Percentiles rank a stretch among this genome's conserved stretches.
These are phyloP conservation scores for Fomitopsis palustris DNA, from an alignment of 1,284 basidiomycete species.

Conservation along the genomic window DNA sequence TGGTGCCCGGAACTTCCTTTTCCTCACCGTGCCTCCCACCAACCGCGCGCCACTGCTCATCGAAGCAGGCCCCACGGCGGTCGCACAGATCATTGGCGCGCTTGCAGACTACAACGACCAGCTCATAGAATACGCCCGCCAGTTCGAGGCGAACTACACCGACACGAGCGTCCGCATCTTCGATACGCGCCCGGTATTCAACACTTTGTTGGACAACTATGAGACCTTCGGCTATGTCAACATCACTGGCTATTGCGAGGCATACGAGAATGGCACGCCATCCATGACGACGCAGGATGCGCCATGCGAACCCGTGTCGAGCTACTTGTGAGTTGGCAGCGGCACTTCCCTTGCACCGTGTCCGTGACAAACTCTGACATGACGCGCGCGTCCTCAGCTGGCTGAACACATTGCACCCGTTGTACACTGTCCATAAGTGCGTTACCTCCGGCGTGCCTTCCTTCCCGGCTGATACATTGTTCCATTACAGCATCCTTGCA, in stretches of 20 bases:
- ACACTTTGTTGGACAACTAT: slow-evolving; percentile 50
- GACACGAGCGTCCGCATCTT: slow-evolving; percentile 45
- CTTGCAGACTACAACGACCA: slow-evolving; percentile 51
- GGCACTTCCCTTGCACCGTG: not conserved
- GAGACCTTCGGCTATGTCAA: slow-evolving; percentile 54
- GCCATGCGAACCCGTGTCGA: slow-evolving; percentile 59
- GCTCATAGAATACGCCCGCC: slow-evolving; percentile 34
- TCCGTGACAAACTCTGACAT: not conserved
- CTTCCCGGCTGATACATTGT: slow-evolving; percentile 4
- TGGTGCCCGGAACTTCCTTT: slow-evolving; percentile 61
- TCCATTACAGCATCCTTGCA: slow-evolving; percentile 37
- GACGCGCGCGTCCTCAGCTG: slow-evolving; percentile 17
- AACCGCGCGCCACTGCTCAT: slow-evolving; percentile 55
- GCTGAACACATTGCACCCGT: slow-evolving; percentile 27
- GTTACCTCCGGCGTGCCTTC: not conserved
- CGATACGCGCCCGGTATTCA: slow-evolving; percentile 57
- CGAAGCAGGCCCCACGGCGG: slow-evolving; percentile 41
- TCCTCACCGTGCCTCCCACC: slow-evolving; percentile 64
- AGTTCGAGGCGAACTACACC: slow-evolving; percentile 39
- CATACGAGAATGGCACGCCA: slow-evolving; percentile 56
- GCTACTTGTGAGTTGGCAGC: slow-evolving; percentile 50
- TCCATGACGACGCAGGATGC: slow-evolving; percentile 45
- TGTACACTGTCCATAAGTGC: slow-evolving; percentile 29
- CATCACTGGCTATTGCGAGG: slow-evolving; percentile 53
- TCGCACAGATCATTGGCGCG: slow-evolving; percentile 35